Base-by-base conservation (phyloP, 2,329 filamentous ascomycete species). In the Trichophyton schoenleinii region DNA sequence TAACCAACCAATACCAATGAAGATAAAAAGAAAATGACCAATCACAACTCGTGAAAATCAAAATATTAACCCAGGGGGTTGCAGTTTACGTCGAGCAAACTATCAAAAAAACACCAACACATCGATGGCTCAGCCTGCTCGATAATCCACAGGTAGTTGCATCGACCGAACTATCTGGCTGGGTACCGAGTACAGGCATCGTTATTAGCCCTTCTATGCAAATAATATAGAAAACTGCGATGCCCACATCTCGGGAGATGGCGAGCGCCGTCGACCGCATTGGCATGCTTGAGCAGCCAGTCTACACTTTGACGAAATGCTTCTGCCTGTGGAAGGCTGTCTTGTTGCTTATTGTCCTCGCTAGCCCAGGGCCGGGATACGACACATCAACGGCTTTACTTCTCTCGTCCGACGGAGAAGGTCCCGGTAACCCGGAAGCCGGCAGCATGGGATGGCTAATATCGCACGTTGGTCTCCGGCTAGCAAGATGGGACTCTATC, bases 401-500 rank as follows among this genome's bases (percentile, higher is more conserved):
- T 31, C 58, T 60, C 18, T 36, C 41, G 20, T 8, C 57, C 22
- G 55, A 44, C 28, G 53, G 9, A 41, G 18, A 53, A 13, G n/a
- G 18, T n/a, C 15, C 20, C 11, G 13, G 28, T 55, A n/a, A 55
- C 7, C 34, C 28, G 34, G 34, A 2, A n/a, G 15, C 49, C 9
- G 6, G 3, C 8, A 34, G 31, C 13, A 18, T 46, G 2, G 28
- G 22, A 25, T 52, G n/a, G 22, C 49, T 62, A 13, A 44, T 62
- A 41, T 52, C 58, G 5, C 31, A 28, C 11, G 15, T 60, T 52
- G 58, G 66, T 61, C 70, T 65, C 64, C 81, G 78, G 60, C 75
- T 85, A 52, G 77, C 80, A 2, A 73, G 83, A 67, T 87, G 84
- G 84, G 84, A 87, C 70, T 79, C 80, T 2, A 74, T 87, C 61